These are phyloP conservation scores for Rhododendron mucronatum DNA, from an alignment of 148 eudicot species.

Conservation along the genomic window DNA sequence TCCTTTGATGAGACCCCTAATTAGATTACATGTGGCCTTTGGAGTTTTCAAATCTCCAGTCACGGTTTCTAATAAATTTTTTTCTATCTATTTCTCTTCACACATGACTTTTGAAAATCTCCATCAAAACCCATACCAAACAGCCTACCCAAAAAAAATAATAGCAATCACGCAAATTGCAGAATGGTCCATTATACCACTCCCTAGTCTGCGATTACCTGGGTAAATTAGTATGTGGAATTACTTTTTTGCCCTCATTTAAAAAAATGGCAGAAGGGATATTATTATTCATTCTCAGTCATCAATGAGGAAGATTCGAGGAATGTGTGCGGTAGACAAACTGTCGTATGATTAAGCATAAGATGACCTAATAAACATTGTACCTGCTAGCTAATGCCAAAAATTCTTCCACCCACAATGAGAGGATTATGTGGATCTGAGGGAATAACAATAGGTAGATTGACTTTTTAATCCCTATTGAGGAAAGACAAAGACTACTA, in stretches of 20 bases:
- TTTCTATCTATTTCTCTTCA: too few relatives aligned
- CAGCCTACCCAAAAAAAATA: too few relatives aligned
- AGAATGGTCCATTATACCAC: too few relatives aligned
- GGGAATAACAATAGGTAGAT: not conserved
- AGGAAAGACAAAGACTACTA: not conserved
- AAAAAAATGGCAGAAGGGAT: not conserved
- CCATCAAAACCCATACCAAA: too few relatives aligned
- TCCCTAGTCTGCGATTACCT: too few relatives aligned
- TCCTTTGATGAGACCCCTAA: too few relatives aligned
- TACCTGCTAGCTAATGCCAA: not conserved
- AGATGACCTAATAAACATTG: not conserved
- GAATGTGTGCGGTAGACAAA: not conserved
- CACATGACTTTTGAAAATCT: too few relatives aligned
- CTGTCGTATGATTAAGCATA: not conserved
- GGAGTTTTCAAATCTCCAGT: accelerated
- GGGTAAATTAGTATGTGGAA: too few relatives aligned
- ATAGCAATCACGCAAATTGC: too few relatives aligned
- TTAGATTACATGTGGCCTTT: too few relatives aligned
- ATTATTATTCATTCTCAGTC: not conserved
- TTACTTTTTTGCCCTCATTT: too few relatives aligned
- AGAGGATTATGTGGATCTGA: not conserved
- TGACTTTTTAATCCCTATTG: not conserved
- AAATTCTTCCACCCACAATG: not conserved
- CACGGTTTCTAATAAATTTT: too few relatives aligned
- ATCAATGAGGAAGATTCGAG: not conserved